Percentiles rank a stretch among this genome's conserved stretches.
Conservation (phyloP, 2,329 filamentous ascomycete genomes). For the Epichloe brachyelytri region DNA sequence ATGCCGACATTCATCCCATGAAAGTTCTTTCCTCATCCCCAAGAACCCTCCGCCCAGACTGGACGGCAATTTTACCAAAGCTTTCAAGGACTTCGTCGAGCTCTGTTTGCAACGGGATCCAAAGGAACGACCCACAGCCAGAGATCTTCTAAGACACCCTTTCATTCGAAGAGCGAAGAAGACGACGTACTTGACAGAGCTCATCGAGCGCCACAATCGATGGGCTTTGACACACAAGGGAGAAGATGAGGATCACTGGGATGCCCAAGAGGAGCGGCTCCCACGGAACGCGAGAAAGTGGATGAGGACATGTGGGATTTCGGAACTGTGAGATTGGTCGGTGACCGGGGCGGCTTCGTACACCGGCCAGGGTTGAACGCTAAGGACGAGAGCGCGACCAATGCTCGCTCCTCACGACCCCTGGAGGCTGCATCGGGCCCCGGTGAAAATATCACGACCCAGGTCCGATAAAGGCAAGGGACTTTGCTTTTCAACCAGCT, state of each 20-base stretch:
- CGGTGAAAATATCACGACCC: slow-evolving; percentile 36
- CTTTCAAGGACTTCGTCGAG: slow-evolving; percentile 76
- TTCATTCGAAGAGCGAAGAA: slow-evolving; percentile 89
- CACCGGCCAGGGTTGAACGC: slow-evolving; percentile 47
- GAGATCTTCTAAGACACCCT: slow-evolving; percentile 74
- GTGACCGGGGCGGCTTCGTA: slow-evolving; percentile 45
- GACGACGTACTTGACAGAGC: slow-evolving; percentile 88
- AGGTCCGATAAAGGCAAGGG: slow-evolving; percentile 39
- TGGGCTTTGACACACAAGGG: slow-evolving; percentile 75
- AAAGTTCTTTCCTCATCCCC: slow-evolving; percentile 94
- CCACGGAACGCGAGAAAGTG: slow-evolving; percentile 40
- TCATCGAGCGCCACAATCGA: slow-evolving; percentile 81
- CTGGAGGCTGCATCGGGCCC: slow-evolving; percentile 37
- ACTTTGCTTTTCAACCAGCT: slow-evolving; percentile 30
- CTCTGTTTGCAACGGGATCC: slow-evolving; percentile 81
- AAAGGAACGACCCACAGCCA: slow-evolving; percentile 73
- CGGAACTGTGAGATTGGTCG: slow-evolving; percentile 79
- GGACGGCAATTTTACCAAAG: slow-evolving; percentile 67
- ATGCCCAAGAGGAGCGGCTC: slow-evolving; percentile 41
- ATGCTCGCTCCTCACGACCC: slow-evolving; percentile 50
- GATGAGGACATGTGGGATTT: slow-evolving; percentile 97
- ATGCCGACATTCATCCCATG: slow-evolving; percentile 96
- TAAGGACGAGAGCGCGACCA: slow-evolving; percentile 72
- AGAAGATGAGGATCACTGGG: slow-evolving; percentile 48
- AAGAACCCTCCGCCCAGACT: slow-evolving; percentile 81